Evolutionary conservation across 116 monocot genomes (phyloP).

Genomic region (Papilionanthe hybrid): DNA sequence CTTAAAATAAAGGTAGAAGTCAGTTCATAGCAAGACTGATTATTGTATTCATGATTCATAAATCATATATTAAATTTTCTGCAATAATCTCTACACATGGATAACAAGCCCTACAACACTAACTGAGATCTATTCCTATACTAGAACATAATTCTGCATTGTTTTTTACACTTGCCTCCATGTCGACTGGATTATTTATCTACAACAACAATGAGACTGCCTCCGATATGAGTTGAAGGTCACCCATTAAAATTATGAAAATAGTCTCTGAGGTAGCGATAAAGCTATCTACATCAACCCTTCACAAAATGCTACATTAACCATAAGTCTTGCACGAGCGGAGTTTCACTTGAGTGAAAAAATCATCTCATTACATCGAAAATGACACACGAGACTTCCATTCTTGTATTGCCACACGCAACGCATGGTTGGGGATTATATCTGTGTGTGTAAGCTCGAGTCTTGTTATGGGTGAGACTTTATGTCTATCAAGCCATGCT

Average conservation of each 20-base stretch:
- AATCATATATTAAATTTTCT: background rate
- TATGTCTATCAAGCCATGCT: conserved; percentile 73
- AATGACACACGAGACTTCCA: conserved; percentile 44
- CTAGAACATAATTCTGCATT: background rate
- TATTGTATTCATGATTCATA: background rate
- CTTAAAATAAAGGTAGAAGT: too few species aligned
- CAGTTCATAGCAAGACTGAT: background rate
- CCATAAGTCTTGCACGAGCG: background rate
- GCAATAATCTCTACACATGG: background rate
- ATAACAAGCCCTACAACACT: background rate
- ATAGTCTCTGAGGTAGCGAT: background rate
- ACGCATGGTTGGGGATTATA: conserved; percentile 63
- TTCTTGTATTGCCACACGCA: conserved; percentile 64
- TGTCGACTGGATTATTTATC: too few species aligned
- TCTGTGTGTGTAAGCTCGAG: conserved; percentile 40
- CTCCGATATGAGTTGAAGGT: background rate
- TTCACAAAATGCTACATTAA: background rate
- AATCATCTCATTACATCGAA: background rate
- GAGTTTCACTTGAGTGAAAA: background rate
- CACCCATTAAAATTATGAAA: background rate
- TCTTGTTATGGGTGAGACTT: conserved; percentile 69
- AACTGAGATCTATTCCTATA: background rate
- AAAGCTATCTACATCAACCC: background rate
- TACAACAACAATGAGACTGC: too few species aligned
- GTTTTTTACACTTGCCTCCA: too few species aligned